Base-by-base conservation (phyloP, 2,329 filamentous ascomycete genomes). In the Fusarium transvaalense region DNA sequence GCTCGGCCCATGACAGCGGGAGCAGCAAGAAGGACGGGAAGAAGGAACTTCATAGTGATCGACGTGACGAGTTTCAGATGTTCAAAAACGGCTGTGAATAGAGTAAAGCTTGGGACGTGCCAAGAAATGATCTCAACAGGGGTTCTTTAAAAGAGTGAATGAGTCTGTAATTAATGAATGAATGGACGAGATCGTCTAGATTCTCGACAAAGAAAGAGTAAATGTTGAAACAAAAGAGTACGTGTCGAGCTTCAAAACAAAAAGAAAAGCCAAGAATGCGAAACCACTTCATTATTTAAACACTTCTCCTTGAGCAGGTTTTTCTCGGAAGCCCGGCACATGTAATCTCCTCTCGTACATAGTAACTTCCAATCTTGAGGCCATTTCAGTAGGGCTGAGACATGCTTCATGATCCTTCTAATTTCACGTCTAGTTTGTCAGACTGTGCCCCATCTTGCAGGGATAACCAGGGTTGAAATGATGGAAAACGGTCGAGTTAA, bases 1-100 rank as follows among this genome's bases (percentile, higher is more conserved):
- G 71, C 69, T 21, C 72, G 71, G 50, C 72, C 72, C 72, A 74
- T 74, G 25, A 74, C 72, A 25, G 68, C 72, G 12, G 72, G 72
- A 51, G 57, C 67, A 59, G 70, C 71, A 42, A 73, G 55, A 6
- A 74, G 71, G 27, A 73, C 38, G 29, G 72, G 61, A 32, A 72
- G 63, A 42, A 67, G 35, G 63, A 75, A 71, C 72, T 75, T 74
- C 72, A 74, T 74, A 3, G 38, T 74, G 68, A 50, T 61, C 46
- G 35, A 43, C 45, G 58, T 43, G 31, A 53, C n/a, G 43, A 41
- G 53, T 68, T 69, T 56, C 43, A 63, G 21, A 39, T 68, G 19
- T 48, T 32, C 19, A 17, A 34, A 37, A 37, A 6, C n/a, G 15
- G 10, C 23, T 38, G 23, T 27, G 12, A 25, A 35, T n/a, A 39